A percentile compares a stretch with the other conserved stretches of the same genome.
Conservation (phyloP, 306 rosid genomes). For the Acmispon strigosus region DNA sequence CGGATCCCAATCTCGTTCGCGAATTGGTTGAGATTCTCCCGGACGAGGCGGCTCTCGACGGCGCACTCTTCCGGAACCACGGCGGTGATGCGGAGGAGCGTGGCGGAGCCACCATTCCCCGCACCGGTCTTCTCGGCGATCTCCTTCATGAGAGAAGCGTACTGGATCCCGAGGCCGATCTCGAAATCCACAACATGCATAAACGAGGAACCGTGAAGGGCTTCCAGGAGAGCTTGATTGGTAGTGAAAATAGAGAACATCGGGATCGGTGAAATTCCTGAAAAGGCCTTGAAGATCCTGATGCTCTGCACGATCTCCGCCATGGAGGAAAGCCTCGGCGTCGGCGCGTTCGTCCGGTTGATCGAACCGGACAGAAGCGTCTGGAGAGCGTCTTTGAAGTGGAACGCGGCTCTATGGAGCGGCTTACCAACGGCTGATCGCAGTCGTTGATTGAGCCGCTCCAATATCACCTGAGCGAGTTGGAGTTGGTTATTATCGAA, state of each 20-base stretch:
- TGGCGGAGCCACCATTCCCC: no score
- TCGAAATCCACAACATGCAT: constrained; percentile 79
- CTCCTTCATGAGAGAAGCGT: constrained; percentile 85
- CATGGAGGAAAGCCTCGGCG: constrained; percentile 50
- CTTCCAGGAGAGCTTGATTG: constrained; percentile 83
- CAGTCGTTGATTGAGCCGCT: constrained; percentile 58
- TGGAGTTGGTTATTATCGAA: constrained; percentile 59
- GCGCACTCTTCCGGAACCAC: constrained; percentile 68
- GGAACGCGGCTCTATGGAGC: constrained; percentile 63
- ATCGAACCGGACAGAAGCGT: constrained; percentile 43
- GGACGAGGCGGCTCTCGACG: constrained; percentile 47
- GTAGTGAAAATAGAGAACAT: constrained; percentile 81
- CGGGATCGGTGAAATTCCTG: constrained; percentile 67
- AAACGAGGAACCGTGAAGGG: constrained; percentile 37
- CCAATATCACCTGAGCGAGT: constrained; percentile 61
- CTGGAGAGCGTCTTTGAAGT: constrained; percentile 76
- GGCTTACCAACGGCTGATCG: constrained; percentile 43
- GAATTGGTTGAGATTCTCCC: constrained; percentile 64
- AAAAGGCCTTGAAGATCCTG: constrained; percentile 58
- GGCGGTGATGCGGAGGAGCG: constrained; percentile 61
- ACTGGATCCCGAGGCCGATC: constrained; percentile 76
- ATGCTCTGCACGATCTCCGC: constrained; percentile 72
- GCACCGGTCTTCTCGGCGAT: constrained; percentile 46
- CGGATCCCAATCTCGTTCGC: constrained; percentile 70
- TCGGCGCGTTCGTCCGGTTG: constrained; percentile 23